Conservation (phyloP, 2,329 filamentous ascomycete species). For the Fonsecaea monophora region DNA sequence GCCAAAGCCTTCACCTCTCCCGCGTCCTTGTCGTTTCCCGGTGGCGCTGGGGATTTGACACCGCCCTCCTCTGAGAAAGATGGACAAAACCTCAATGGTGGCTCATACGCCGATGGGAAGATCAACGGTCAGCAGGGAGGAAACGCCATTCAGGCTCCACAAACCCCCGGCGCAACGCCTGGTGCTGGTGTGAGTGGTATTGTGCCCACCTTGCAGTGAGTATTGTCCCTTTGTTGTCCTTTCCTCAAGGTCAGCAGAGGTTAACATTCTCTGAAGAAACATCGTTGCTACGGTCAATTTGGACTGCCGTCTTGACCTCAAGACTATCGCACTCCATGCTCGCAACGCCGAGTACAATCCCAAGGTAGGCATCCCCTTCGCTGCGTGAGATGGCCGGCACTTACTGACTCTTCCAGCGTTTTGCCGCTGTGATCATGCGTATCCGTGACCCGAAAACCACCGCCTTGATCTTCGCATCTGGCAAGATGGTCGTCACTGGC, state of each 20-base stretch:
- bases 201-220: slow-evolving; percentile 95
- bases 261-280: slow-evolving; percentile 74
- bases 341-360: slow-evolving; percentile 99
- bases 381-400: slow-evolving; percentile 20
- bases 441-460: slow-evolving; percentile 99
- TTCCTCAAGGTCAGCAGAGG: slow-evolving; percentile 53
- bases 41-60: slow-evolving; percentile 80
- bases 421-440: slow-evolving; percentile 98
- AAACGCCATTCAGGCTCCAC: slow-evolving; percentile 78
- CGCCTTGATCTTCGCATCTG: slow-evolving; percentile 94
- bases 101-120: slow-evolving; percentile 55
- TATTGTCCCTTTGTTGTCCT: slow-evolving; percentile 61
- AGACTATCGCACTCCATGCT: slow-evolving; percentile 97
- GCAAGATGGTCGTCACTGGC: slow-evolving; percentile 99
- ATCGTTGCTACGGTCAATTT: slow-evolving; percentile 99
- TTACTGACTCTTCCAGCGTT: slow-evolving; percentile 73
- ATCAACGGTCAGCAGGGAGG: slow-evolving; percentile 63
- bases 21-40: slow-evolving; percentile 89
- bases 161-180: slow-evolving; percentile 90
- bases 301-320: slow-evolving; percentile 94
- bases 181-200: slow-evolving; percentile 84
- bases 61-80: slow-evolving; percentile 77
- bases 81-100: slow-evolving; percentile 57
- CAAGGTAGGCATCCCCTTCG: slow-evolving; percentile 70
- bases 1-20: slow-evolving; percentile 95